Evolutionary conservation across 1,139 yeast genomes (phyloP), one percentile per base, ranked within the genome.

Genomic region (Pichia sp.): DNA sequence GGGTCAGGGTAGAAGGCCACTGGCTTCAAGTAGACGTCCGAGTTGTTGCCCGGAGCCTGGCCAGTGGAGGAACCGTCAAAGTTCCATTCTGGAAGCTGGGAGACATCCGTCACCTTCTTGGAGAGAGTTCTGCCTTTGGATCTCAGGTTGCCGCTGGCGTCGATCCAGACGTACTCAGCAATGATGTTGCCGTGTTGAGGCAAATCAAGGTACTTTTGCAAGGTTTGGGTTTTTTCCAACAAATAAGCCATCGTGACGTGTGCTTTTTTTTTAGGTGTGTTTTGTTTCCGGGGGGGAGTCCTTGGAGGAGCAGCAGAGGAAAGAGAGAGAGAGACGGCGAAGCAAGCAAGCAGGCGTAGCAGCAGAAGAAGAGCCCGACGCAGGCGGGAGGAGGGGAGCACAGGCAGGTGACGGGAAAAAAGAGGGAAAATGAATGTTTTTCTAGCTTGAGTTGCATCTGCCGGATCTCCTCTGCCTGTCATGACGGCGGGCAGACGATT

Each of bases 91-190:
- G 98, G 97, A 63, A 93, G 79, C 67, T 93, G 96, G 59, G 87
- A 95, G 53, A 88, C 78, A 44, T 85, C 75, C 47, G 80, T 67
- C 54, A 95, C 88, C 66, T 74, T 78, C 74, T 83, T 81, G 66
- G 65, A 65, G 62, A 93, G 76, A 54, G 98, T 93, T 74, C 84
- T 87, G 74, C 96, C 89, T 78, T 93, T 93, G 59, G 98, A 89
- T 76, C 99, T 88, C 65, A 91, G 74, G 70, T 84, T 82, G 71
- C 96, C 96, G 63, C 87, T 81, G 62, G 96, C 87, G 71, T 93
- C 99, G 64, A 93, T 85, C 99, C 99, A 93, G 72, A 93, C 85
- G 77, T 93, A 93, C 75, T 93, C 99, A 60, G 99, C 99, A 62
- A 93, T 79, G 59, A 91, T 78, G 67, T 79, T 81, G 59, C 96